A percentile compares a stretch with the other conserved stretches of the same genome.
phyloP scores from a whole-genome alignment of 176 grass and related monocot genomes.

The Elymus sibiricus region DNA sequence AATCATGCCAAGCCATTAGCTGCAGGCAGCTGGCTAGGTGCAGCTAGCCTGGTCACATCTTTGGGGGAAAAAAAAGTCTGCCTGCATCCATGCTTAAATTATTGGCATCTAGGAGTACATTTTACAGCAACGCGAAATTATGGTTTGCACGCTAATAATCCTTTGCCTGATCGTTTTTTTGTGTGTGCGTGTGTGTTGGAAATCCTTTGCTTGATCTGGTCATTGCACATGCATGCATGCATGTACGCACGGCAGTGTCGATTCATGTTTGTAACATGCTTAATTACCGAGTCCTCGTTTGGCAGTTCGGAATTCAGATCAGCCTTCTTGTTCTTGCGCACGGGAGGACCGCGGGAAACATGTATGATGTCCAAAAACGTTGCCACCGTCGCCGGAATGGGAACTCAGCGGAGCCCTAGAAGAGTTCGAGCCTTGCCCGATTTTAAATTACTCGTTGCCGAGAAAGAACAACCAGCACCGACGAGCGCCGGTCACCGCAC shows the following conservation, averaged over 20 bases:
- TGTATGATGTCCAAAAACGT: neutral
- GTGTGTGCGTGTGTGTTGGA: too few relatives aligned
- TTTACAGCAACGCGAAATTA: neutral
- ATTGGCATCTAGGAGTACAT: too few relatives aligned
- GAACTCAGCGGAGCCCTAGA: too few relatives aligned
- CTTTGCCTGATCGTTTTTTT: too few relatives aligned
- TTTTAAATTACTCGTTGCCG: too few relatives aligned
- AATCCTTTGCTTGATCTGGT: neutral
- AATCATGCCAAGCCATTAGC: neutral
- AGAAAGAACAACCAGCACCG: too few relatives aligned
- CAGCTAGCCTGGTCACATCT: neutral
- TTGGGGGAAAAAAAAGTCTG: too few relatives aligned
- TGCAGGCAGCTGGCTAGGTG: neutral
- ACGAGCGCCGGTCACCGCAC: too few relatives aligned
- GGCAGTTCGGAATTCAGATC: too few relatives aligned
- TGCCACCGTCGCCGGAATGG: neutral
- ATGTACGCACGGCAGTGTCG: neutral
- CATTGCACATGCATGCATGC: slow-evolving; percentile 12
- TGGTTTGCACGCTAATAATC: neutral
- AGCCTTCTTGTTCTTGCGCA: neutral
- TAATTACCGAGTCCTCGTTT: neutral
- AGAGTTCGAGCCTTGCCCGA: too few relatives aligned
- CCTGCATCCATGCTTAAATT: neutral
- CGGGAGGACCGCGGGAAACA: neutral
- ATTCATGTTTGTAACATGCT: slow-evolving; percentile 32